Evolutionary conservation across 2,329 filamentous ascomycete genomes (phyloP).

Genomic region (Cladosporium halotolerans): DNA sequence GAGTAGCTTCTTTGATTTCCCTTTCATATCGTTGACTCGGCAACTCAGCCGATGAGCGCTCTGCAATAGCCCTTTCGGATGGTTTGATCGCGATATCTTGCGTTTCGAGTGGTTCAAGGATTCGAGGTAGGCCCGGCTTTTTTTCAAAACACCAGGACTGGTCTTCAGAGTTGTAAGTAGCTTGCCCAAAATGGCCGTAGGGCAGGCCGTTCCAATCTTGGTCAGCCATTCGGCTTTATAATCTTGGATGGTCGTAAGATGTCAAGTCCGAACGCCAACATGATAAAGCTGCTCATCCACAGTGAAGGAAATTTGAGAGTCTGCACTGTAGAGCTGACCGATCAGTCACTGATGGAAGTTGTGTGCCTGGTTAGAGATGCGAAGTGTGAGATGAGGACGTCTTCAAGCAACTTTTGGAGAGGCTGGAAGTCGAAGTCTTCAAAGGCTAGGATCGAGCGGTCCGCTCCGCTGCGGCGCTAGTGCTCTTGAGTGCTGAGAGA

Average conservation of each 20-base stretch:
- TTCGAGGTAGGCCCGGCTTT: constrained; percentile 8
- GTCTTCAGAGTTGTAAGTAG: constrained; percentile 43
- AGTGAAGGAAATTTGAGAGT: neutral
- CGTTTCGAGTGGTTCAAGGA: constrained; percentile 24
- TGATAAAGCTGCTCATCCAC: constrained; percentile 8
- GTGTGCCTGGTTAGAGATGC: too few relatives aligned
- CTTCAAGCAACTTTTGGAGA: neutral
- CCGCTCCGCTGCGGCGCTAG: neutral
- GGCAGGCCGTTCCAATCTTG: constrained; percentile 42
- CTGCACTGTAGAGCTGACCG: too few relatives aligned
- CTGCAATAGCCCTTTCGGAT: neutral
- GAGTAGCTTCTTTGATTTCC: constrained; percentile 18
- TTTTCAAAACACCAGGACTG: constrained; percentile 38
- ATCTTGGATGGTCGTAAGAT: constrained; percentile 12
- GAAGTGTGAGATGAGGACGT: neutral
- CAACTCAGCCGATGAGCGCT: neutral
- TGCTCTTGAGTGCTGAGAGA: neutral
- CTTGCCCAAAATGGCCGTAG: constrained; percentile 49
- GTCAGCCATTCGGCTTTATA: constrained; percentile 52
- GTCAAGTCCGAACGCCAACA: constrained; percentile 1
- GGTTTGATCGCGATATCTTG: constrained; percentile 15
- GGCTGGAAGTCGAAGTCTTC: neutral
- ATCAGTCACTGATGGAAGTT: too few relatives aligned
- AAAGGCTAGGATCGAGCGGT: neutral
- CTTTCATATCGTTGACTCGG: constrained; percentile 12